Percentiles rank a stretch among this genome's conserved stretches.
These are phyloP conservation scores for Trichothecium roseum DNA, from an alignment of 2,329 filamentous ascomycete genomes.

Conservation along the genomic window DNA sequence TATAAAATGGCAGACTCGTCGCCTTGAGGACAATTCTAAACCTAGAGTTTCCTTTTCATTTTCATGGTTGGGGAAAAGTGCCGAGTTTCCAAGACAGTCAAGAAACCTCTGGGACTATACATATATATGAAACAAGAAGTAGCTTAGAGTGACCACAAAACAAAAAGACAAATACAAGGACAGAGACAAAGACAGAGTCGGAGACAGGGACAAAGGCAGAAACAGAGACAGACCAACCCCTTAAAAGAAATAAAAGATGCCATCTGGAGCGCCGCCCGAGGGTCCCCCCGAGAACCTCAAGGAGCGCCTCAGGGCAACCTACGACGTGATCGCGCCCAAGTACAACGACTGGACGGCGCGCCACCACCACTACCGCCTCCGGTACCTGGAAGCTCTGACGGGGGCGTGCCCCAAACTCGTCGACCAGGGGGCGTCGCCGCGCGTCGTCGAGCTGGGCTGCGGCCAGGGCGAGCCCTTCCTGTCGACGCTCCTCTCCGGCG, in stretches of 20 bases:
- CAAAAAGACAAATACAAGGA: too few species aligned
- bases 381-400: constrained; percentile 22
- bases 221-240: background rate
- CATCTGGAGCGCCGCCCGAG: background rate
- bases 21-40: too few species aligned
- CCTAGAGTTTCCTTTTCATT: too few species aligned
- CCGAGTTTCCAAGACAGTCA: too few species aligned
- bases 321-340: constrained; percentile 24
- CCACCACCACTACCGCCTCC: constrained; percentile 18
- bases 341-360: constrained; percentile 29
- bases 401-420: constrained; percentile 14
- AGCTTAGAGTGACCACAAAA: too few species aligned
- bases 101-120: too few species aligned
- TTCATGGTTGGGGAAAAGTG: too few species aligned
- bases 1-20: too few species aligned
- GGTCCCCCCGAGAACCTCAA: constrained; percentile 20
- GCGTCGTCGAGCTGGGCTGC: constrained; percentile 31
- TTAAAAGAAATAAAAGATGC: constrained; percentile 6
- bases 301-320: constrained; percentile 25
- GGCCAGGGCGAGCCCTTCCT: constrained; percentile 27
- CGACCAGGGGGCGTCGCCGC: constrained; percentile 2
- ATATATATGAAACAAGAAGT: too few species aligned
- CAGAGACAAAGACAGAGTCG: too few species aligned
- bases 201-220: background rate
- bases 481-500: constrained; percentile 18